Evolutionary conservation across 2,329 filamentous ascomycete genomes (phyloP).

Genomic region (Pyricularia pennisetigena): DNA sequence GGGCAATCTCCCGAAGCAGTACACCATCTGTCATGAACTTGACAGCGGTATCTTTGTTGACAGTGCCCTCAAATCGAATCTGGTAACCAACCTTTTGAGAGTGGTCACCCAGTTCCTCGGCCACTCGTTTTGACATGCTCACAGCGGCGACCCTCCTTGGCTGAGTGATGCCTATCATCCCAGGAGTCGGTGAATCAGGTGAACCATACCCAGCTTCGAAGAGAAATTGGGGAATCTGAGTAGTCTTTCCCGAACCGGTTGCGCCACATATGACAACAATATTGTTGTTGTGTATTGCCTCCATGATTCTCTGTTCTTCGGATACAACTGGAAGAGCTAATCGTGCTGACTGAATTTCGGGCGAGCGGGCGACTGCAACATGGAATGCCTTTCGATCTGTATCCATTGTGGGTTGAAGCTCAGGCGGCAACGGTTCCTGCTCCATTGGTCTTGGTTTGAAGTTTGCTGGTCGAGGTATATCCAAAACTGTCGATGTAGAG

Average conservation of each 20-base stretch:
- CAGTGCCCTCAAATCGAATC: slow-evolving; percentile 87
- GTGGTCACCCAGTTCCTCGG: slow-evolving; percentile 70
- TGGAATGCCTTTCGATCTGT: slow-evolving; percentile 63
- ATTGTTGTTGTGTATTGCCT: slow-evolving; percentile 86
- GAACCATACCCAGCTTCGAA: slow-evolving; percentile 90
- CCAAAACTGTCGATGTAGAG: slow-evolving; percentile 27
- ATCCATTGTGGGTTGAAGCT: slow-evolving; percentile 52
- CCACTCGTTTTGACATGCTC: slow-evolving; percentile 91
- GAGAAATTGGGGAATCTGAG: slow-evolving; percentile 91
- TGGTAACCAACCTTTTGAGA: slow-evolving; percentile 79
- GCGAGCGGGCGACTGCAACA: slow-evolving; percentile 58
- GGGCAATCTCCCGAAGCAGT: slow-evolving; percentile 77
- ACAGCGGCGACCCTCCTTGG: slow-evolving; percentile 90
- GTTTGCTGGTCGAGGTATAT: slow-evolving; percentile 46
- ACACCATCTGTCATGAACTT: slow-evolving; percentile 99
- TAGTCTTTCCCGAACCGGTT: slow-evolving; percentile 96
- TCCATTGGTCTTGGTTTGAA: slow-evolving; percentile 61
- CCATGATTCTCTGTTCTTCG: slow-evolving; percentile 97
- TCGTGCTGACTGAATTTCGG: slow-evolving; percentile 69
- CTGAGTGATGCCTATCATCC: slow-evolving; percentile 92
- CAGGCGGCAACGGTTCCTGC: slow-evolving; percentile 59
- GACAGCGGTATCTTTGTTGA: slow-evolving; percentile 70
- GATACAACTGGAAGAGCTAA: slow-evolving; percentile 80
- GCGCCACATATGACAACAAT: slow-evolving; percentile 88
- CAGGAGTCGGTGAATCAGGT: slow-evolving; percentile 66